Evolutionary conservation across 305 asterid genomes (phyloP), one percentile per base, ranked within the genome.

Genomic region (Fraxinus greggii): DNA sequence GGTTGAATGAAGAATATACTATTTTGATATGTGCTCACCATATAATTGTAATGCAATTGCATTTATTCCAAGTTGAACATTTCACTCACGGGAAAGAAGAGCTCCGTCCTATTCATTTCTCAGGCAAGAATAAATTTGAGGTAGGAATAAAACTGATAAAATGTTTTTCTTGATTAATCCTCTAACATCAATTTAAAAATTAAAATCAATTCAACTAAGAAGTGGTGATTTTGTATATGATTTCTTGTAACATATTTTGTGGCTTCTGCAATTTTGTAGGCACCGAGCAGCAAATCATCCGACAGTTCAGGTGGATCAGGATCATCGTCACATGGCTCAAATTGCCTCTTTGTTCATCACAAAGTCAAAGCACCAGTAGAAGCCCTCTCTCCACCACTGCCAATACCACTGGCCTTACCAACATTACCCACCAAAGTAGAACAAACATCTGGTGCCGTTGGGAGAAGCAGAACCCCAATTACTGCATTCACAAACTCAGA

Each of bases 51-150:
- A 56, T 56, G 67, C 10, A 56, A 56, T 56, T 56, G 13, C 67
- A 19, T 7, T 56, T 78, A 40, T 81, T 84, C 75, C 80, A 72
- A 15, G n/a, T 82, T 79, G 65, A 79, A 84, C 90, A 92, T 97
- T 88, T 86, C 79, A 90, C 86, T 19, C 92, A 88, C 69, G 91
- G 89, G 77, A 88, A 88, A 80, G 75, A 90, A 83, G 94, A 88
- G 86, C 89, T 86, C 82, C 87, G 85, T 78, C 86, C 79, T 79
- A 70, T 81, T 81, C 89, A 87, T 83, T 69, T 63, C 82, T 56
- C 86, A 78, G 88, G 81, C 90, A 87, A 86, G 86, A 83, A 83
- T 81, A 88, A 85, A 54, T 79, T 70, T 75, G 90, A 92, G 97
- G 98, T 93, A 84, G 28, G 65, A 67, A n/a, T 59, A 21, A n/a